These are phyloP conservation scores for Suillus americanus DNA, from an alignment of 768 basidiomycete genomes.

Conservation along the genomic window DNA sequence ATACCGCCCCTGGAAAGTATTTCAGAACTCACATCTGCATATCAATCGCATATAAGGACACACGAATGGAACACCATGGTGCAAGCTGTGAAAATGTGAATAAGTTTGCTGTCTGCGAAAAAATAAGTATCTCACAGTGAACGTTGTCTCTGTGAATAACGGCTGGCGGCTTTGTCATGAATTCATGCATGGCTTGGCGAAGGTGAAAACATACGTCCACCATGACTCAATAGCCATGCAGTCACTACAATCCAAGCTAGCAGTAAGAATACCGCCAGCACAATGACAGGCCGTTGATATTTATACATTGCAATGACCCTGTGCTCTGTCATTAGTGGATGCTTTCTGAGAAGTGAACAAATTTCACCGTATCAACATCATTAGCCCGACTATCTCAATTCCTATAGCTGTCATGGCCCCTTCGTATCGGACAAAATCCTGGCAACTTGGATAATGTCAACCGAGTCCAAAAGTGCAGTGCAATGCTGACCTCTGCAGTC, in stretches of 20 bases:
- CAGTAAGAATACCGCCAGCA: slow-evolving; percentile 31
- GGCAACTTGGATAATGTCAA: slow-evolving; percentile 33
- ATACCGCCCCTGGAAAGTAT: slow-evolving; percentile 14
- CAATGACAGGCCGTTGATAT: slow-evolving; percentile 5
- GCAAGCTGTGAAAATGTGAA: slow-evolving; percentile 32
- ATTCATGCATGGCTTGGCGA: neutral
- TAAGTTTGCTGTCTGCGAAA: slow-evolving; percentile 25
- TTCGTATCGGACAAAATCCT: slow-evolving; percentile 51
- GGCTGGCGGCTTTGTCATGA: neutral
- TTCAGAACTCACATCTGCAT: neutral
- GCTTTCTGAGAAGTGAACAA: neutral
- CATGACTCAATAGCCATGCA: slow-evolving; percentile 51
- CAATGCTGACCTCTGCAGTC: neutral
- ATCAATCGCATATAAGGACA: neutral
- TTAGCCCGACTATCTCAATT: slow-evolving; percentile 37
- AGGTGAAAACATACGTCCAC: slow-evolving; percentile 40
- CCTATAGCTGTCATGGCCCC: slow-evolving; percentile 46
- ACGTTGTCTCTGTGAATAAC: slow-evolving; percentile 13
- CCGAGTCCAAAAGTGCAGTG: neutral
- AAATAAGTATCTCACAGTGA: slow-evolving; percentile 12
- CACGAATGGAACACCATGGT: slow-evolving; percentile 41
- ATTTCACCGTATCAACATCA: slow-evolving; percentile 45
- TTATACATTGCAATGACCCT: slow-evolving; percentile 23
- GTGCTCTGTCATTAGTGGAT: neutral
- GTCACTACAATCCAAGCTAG: slow-evolving; percentile 46